phyloP scores from a whole-genome alignment of 2,329 filamentous ascomycete species.

The Fusarium globosum region DNA sequence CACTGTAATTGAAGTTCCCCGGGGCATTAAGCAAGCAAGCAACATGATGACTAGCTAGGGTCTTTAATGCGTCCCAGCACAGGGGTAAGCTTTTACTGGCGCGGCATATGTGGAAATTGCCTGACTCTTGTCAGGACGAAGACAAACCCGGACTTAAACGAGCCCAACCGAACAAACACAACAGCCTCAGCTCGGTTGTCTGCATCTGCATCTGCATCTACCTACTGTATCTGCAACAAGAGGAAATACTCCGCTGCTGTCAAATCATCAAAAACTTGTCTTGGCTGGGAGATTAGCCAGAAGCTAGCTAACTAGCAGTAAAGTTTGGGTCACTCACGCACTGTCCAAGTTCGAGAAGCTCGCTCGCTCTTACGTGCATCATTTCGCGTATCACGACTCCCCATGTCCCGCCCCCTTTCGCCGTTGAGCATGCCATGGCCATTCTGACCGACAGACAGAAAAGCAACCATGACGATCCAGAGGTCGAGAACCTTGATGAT shows the following conservation, averaged over 20 bases:
- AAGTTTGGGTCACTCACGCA: neutral
- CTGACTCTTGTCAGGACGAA: slow-evolving; percentile 23
- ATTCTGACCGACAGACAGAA: neutral
- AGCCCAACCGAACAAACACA: neutral
- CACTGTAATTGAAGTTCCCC: neutral
- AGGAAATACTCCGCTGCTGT: slow-evolving; percentile 16
- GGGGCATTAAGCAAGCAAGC: neutral
- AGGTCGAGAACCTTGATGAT: slow-evolving; percentile 20
- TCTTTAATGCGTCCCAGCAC: slow-evolving; percentile 8
- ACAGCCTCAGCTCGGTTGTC: slow-evolving; percentile 8
- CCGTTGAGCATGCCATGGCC: neutral
- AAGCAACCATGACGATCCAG: slow-evolving; percentile 2
- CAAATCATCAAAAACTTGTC: neutral
- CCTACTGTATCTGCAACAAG: neutral
- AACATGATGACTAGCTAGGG: slow-evolving; percentile 5
- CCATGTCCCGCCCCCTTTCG: slow-evolving; percentile 26
- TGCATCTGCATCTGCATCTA: neutral
- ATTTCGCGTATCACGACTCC: slow-evolving; percentile 36
- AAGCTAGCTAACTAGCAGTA: neutral
- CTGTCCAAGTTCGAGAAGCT: slow-evolving; percentile 28
- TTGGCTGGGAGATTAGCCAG: slow-evolving; percentile 9
- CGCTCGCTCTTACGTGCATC: slow-evolving; percentile 30
- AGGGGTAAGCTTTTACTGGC: slow-evolving; percentile 27
- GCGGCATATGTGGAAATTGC: slow-evolving; percentile 35
- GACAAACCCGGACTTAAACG: neutral